A percentile compares a stretch with the other conserved stretches of the same genome.
Evolutionary conservation across 768 basidiomycete species (phyloP).

Genomic region (Vararia minispora): DNA sequence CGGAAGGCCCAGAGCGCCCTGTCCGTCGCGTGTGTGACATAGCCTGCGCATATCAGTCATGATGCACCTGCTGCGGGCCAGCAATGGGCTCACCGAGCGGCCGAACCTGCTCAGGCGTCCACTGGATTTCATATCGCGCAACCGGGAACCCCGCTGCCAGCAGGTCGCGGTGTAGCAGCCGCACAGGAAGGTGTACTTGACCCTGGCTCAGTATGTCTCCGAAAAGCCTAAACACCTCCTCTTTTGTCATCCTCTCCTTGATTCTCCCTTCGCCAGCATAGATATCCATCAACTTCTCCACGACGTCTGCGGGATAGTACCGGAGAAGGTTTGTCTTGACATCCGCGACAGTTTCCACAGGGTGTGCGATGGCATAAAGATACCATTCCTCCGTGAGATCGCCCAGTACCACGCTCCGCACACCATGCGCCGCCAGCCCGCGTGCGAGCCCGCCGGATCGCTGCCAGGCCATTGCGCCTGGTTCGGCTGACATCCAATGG

Average conservation of each 20-base stretch:
- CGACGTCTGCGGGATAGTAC: constrained; percentile 44
- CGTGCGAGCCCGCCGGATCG: constrained; percentile 46
- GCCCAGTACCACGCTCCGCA: constrained; percentile 53
- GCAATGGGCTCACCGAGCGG: constrained; percentile 34
- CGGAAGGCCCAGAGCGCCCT: constrained; percentile 51
- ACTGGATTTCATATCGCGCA: constrained; percentile 56
- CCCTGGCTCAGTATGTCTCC: constrained; percentile 50
- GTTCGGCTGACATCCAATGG: constrained; percentile 41
- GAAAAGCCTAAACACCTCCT: constrained; percentile 35
- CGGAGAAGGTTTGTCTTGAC: constrained; percentile 45
- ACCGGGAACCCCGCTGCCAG: constrained; percentile 46
- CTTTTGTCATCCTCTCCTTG: constrained; percentile 26
- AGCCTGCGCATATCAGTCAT: constrained; percentile 31
- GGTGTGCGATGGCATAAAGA: constrained; percentile 62
- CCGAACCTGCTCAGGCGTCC: constrained; percentile 52
- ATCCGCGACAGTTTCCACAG: constrained; percentile 37
- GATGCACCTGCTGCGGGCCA: too few relatives aligned
- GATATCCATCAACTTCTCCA: constrained; percentile 30
- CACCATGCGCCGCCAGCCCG: constrained; percentile 42
- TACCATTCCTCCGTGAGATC: constrained; percentile 71
- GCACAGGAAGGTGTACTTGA: constrained; percentile 59
- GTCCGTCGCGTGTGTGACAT: constrained; percentile 64
- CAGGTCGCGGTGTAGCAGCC: constrained; percentile 53
- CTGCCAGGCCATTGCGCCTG: constrained; percentile 61
- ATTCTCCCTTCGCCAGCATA: constrained; percentile 36